These are phyloP conservation scores for Cubamyces sp. DNA, from an alignment of 768 basidiomycete genomes.

Conservation along the genomic window DNA sequence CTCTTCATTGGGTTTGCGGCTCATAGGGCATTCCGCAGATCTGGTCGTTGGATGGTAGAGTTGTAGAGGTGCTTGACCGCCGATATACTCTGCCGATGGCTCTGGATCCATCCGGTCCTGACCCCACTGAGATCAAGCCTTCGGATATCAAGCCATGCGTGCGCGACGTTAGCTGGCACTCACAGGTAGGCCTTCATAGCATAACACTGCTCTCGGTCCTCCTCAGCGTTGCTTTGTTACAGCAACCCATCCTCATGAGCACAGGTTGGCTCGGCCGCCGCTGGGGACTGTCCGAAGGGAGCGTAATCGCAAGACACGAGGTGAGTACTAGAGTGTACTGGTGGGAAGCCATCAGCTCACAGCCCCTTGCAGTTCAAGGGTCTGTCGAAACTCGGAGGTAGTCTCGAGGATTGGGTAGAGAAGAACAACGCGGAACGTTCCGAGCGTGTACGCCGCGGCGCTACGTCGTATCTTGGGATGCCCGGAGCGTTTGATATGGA, in stretches of 20 bases:
- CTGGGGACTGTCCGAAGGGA: conserved; percentile 51
- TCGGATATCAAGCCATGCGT: conserved; percentile 55
- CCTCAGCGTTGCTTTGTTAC: not conserved
- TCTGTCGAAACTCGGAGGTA: conserved; percentile 66
- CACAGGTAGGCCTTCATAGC: conserved; percentile 51
- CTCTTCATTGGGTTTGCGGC: not conserved
- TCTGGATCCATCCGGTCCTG: conserved; percentile 71
- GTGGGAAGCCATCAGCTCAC: not conserved
- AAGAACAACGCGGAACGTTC: conserved; percentile 45
- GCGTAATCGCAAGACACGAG: conserved; percentile 88
- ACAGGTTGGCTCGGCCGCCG: conserved; percentile 78
- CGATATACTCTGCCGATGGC: conserved; percentile 70
- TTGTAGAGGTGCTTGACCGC: conserved; percentile 86
- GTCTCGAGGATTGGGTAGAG: conserved; percentile 77
- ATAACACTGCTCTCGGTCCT: too few species aligned
- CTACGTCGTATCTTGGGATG: conserved; percentile 18
- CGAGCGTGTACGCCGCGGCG: conserved; percentile 29
- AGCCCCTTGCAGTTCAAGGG: conserved; percentile 72
- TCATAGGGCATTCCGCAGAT: conserved; percentile 54
- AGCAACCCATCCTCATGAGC: conserved; percentile 92
- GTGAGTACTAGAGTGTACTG: not conserved
- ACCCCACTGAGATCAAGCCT: conserved; percentile 42
- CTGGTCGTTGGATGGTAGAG: conserved; percentile 90
- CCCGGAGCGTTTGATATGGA: conserved; percentile 26
- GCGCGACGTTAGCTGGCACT: conserved; percentile 95